Evolutionary conservation across 1,284 basidiomycete species (phyloP), one percentile per base, ranked within the genome.

Genomic region (Phellopilus nigrolimitatus): DNA sequence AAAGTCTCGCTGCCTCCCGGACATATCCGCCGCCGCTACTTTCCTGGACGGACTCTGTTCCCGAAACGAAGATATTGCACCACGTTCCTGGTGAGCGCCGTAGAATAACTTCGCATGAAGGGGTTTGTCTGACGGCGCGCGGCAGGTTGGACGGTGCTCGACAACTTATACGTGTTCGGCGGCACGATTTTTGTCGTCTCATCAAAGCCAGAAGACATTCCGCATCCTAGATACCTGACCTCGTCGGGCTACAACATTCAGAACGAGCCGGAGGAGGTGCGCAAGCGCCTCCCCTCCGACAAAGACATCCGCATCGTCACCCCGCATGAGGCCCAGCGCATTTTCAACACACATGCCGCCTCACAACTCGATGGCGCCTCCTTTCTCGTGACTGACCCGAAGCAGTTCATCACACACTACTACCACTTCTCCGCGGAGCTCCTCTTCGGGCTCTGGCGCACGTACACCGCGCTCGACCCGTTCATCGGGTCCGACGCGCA

Each of bases 401-500:
- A 80, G 21, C 91, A 94, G 74, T 94, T 80, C 65, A 76, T 91
- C 55, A 82, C 80, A 0, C 86, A 90, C 63, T 88, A 88, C 61
- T 89, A 88, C 63, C 85, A 90, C 61, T 93, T 86, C 78, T 82
- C 87, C 25, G 91, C 91, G 4, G 92, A 95, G 64, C 78, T 93
- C 13, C 84, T 88, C 68, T 90, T 91, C 56, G 91, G 91, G 39
- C 78, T 93, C 58, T 94, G 91, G 91, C 77, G 90, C 19, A 83
- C 90, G 0, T 94, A 93, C 63, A 79, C 89, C 28, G 83, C 87
- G 1, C 73, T 93, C 13, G 90, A 92, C 65, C 76, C 78, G 0
- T 70, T 69, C 21, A 90, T 92, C 56, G 67, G 80, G 8, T 59
- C 76, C 0, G 69, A 74, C 33, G 90, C 89, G 17, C 74, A 76